Evolutionary conservation across 148 eudicot species (phyloP).

Genomic region (Polygonum maritimum): DNA sequence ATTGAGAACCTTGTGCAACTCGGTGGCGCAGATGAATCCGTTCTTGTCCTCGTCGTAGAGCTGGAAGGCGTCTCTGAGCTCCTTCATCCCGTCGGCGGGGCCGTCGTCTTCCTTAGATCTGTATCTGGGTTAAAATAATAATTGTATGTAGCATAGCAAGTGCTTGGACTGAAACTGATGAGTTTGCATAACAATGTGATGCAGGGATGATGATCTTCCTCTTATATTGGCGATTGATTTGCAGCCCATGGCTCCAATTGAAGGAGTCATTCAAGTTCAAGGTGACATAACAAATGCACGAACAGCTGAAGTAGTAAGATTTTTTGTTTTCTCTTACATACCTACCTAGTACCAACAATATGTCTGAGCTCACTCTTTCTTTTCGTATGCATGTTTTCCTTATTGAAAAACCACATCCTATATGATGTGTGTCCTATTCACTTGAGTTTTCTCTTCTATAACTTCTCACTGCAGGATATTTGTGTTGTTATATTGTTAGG

Average conservation of each 20-base stretch:
- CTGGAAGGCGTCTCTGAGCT: no score
- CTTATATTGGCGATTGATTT: constrained; percentile 98
- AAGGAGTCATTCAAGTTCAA: constrained; percentile 98
- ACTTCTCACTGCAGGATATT: not conserved
- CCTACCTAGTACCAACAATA: not conserved
- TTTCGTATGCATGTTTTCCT: not conserved
- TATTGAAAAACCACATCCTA: not conserved
- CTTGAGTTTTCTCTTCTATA: not conserved
- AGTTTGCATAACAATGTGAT: constrained; percentile 7
- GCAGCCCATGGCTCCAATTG: constrained; percentile 99
- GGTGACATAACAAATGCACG: constrained; percentile 97
- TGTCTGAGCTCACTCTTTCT: not conserved
- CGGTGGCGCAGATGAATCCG: no score
- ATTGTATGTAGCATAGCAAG: not conserved
- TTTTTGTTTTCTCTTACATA: not conserved
- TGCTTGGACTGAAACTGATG: not conserved
- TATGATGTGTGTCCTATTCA: not conserved
- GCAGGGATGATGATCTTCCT: constrained; percentile 63
- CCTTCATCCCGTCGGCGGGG: no score
- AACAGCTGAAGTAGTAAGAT: constrained; percentile 89
- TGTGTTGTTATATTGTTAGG: constrained; percentile 29
- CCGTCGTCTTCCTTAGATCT: not conserved
- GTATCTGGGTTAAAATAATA: not conserved
- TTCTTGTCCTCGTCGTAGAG: no score
- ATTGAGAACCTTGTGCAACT: no score